phyloP scores from a whole-genome alignment of 345 rosid genomes.

The Citrus unshiu region DNA sequence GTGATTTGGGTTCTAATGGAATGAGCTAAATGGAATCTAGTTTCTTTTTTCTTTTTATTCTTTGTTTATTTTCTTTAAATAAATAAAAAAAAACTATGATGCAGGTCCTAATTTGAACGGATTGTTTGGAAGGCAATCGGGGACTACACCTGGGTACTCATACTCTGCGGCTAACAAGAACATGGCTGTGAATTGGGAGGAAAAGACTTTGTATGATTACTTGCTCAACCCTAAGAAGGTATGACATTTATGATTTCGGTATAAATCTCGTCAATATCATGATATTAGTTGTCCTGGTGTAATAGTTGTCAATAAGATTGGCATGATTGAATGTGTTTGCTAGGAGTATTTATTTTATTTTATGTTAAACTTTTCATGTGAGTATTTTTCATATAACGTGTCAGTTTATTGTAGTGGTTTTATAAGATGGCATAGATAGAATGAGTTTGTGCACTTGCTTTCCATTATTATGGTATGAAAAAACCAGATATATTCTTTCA shows the following conservation, averaged over 20 bases:
- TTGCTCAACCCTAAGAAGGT: slow-evolving; percentile 93
- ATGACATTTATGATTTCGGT: neutral
- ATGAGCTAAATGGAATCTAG: neutral
- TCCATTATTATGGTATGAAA: neutral
- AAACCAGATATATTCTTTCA: neutral
- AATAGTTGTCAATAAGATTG: neutral
- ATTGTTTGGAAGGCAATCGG: slow-evolving; percentile 86
- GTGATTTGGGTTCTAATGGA: neutral
- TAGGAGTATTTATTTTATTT: neutral
- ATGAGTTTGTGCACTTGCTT: neutral
- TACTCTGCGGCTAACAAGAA: slow-evolving; percentile 94
- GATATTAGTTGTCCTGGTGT: too few relatives aligned
- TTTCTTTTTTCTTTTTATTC: neutral
- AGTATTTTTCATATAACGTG: too few relatives aligned
- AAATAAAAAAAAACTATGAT: neutral
- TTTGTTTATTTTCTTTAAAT: neutral
- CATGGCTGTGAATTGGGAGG: slow-evolving; percentile 85
- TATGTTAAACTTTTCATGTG: neutral
- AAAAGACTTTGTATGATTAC: slow-evolving; percentile 78
- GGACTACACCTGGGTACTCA: slow-evolving; percentile 63
- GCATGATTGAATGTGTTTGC: neutral
- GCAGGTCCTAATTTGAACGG: slow-evolving; percentile 91
- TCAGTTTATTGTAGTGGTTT: neutral
- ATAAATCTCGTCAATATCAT: neutral
- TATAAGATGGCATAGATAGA: neutral